Evolutionary conservation across 2,329 filamentous ascomycete genomes (phyloP).

Genomic region (Fusarium heterosporum): DNA sequence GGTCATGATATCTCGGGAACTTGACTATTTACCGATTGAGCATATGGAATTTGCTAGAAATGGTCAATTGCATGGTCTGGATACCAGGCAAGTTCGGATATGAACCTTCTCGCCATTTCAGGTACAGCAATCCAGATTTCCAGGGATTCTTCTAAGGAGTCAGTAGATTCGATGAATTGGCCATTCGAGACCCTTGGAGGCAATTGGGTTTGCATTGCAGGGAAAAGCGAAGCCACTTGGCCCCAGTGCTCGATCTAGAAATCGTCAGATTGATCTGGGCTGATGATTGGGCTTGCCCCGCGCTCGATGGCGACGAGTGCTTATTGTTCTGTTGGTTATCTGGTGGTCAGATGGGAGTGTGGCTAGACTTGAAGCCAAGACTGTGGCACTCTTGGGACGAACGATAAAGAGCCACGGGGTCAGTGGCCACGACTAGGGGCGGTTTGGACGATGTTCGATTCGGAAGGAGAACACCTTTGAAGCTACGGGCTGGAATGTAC

Average conservation of each 20-base stretch:
- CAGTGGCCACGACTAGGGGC: constrained; percentile 11
- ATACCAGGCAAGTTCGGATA: neutral
- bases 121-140: constrained; percentile 5
- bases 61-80: constrained; percentile 3
- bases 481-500: constrained; percentile 24
- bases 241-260: constrained; percentile 17
- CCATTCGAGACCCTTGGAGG: constrained; percentile 31
- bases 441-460: neutral
- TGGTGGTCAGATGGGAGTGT: constrained; percentile 33
- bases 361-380: constrained; percentile 31
- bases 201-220: constrained; percentile 35
- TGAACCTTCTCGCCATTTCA: constrained; percentile 15
- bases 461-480: neutral
- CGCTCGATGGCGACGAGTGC: constrained; percentile 31
- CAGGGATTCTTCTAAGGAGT: neutral
- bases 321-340: constrained; percentile 15
- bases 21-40: neutral
- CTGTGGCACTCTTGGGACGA: constrained; percentile 30
- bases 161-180: neutral
- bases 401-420: constrained; percentile 26
- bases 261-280: constrained; percentile 26
- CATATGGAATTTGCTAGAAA: constrained; percentile 1
- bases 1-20: constrained; percentile 13
- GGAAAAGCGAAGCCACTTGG: constrained; percentile 11
- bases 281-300: constrained; percentile 35